A percentile compares a stretch with the other conserved stretches of the same genome.
Evolutionary conservation across 306 rosid species (phyloP).

Genomic region (Ceratonia siliqua): DNA sequence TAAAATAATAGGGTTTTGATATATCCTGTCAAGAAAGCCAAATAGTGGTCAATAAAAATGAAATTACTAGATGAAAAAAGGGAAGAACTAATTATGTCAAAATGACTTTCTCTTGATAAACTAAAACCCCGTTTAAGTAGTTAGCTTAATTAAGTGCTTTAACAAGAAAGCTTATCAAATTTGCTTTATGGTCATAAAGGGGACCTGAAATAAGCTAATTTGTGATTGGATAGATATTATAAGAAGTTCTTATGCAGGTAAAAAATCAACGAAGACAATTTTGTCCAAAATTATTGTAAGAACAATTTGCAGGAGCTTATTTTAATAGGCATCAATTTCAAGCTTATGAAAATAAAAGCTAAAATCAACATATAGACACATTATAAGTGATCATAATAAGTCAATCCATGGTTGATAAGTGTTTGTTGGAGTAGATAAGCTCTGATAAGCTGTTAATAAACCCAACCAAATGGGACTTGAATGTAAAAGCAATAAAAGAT

Average conservation of each 20-base stretch:
- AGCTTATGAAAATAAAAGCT: background rate
- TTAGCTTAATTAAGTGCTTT: background rate
- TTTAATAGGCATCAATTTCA: background rate
- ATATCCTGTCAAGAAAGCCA: conserved; percentile 58
- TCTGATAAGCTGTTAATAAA: background rate
- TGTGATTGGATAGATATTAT: too few species aligned
- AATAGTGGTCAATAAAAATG: conserved; percentile 1
- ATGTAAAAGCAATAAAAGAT: too few species aligned
- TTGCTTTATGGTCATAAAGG: too few species aligned
- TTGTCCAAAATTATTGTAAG: background rate
- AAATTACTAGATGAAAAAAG: background rate
- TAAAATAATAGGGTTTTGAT: conserved; percentile 77
- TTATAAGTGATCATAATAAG: background rate
- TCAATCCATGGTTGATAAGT: background rate
- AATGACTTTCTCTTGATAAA: background rate
- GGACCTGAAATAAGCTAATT: too few species aligned
- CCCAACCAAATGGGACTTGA: too few species aligned
- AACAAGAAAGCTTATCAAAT: too few species aligned
- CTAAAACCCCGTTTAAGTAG: background rate
- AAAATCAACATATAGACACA: background rate
- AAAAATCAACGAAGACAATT: background rate
- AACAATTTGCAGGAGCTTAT: background rate
- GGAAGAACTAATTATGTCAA: background rate
- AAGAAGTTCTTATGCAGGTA: too few species aligned
- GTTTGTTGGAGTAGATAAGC: background rate